phyloP scores from a whole-genome alignment of 2,329 filamentous ascomycete genomes.

The Chaetomiaceae sp. region DNA sequence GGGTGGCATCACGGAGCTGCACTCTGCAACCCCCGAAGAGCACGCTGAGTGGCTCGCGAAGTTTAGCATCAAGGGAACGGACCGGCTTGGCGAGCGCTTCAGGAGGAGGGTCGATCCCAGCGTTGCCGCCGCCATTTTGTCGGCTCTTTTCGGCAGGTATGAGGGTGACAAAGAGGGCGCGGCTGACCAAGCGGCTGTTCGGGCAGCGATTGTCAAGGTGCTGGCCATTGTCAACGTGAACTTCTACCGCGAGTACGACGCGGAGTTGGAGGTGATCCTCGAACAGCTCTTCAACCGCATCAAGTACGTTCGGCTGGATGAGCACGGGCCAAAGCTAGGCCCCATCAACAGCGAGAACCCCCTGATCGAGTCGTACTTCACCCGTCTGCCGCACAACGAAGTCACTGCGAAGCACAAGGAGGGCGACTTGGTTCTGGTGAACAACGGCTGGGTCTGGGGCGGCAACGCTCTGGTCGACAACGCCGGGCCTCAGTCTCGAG shows the following conservation, averaged over 20 bases:
- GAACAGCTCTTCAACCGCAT: slow-evolving; percentile 90
- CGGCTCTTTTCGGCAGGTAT: slow-evolving; percentile 62
- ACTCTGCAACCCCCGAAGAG: slow-evolving; percentile 38
- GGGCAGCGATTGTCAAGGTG: slow-evolving; percentile 54
- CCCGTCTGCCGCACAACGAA: slow-evolving; percentile 72
- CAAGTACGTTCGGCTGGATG: slow-evolving; percentile 91
- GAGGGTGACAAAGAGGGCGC: slow-evolving; percentile 43
- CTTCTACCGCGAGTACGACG: slow-evolving; percentile 88
- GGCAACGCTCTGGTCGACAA: slow-evolving; percentile 93
- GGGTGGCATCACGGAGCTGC: slow-evolving; percentile 43
- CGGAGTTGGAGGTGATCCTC: slow-evolving; percentile 72
- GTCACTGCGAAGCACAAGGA: slow-evolving; percentile 69
- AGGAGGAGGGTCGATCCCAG: slow-evolving; percentile 63
- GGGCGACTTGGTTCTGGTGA: slow-evolving; percentile 74
- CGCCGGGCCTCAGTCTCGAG: slow-evolving; percentile 78
- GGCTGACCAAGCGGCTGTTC: slow-evolving; percentile 45
- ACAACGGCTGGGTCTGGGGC: slow-evolving; percentile 99
- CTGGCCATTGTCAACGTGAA: slow-evolving; percentile 80
- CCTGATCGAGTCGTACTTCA: slow-evolving; percentile 92
- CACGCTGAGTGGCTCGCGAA: slow-evolving; percentile 59
- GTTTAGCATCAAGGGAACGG: slow-evolving; percentile 63
- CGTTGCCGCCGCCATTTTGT: slow-evolving; percentile 62
- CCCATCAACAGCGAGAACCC: slow-evolving; percentile 71
- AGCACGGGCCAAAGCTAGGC: slow-evolving; percentile 80
- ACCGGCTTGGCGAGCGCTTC: slow-evolving; percentile 74